These are phyloP conservation scores for Ophiorrhiza pumila DNA, from an alignment of 257 asterid species.

Conservation along the genomic window DNA sequence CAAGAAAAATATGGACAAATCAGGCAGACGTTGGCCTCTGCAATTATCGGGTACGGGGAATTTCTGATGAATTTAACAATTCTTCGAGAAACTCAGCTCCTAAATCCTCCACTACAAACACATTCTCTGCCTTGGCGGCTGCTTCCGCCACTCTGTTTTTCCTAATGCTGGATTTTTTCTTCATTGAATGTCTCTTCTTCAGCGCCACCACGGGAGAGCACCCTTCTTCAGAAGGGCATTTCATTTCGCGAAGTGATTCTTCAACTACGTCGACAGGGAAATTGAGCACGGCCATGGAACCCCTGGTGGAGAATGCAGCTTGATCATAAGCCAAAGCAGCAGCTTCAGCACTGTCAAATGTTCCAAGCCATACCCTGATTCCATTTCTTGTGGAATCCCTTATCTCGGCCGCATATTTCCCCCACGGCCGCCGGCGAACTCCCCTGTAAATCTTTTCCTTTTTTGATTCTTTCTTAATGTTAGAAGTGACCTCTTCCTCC, in stretches of 20 bases:
- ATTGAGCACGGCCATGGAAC: constrained; percentile 65
- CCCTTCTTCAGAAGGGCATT: constrained; percentile 46
- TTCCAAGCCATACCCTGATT: constrained; percentile 79
- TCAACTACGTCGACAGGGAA: constrained; percentile 65
- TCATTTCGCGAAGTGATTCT: constrained; percentile 57
- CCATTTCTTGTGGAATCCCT: constrained; percentile 83
- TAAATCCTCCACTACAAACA: constrained; percentile 75
- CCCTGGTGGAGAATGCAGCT: constrained; percentile 76
- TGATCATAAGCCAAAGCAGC: constrained; percentile 91
- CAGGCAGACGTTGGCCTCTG: not conserved
- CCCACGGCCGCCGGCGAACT: constrained; percentile 84
- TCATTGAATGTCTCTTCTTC: constrained; percentile 58
- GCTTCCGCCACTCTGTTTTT: constrained; percentile 14
- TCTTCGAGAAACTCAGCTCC: constrained; percentile 65
- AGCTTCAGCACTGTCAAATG: constrained; percentile 77
- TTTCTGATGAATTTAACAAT: constrained; percentile 41
- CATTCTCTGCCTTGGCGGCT: constrained; percentile 26
- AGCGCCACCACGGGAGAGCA: constrained; percentile 78
- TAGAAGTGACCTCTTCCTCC: constrained; percentile 58
- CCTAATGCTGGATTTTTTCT: constrained; percentile 25
- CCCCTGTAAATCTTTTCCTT: constrained; percentile 53
- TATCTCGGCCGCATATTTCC: constrained; percentile 84
- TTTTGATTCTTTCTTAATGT: not conserved
- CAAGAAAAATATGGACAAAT: not conserved
- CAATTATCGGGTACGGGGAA: not conserved